phyloP scores from a whole-genome alignment of 1,139 yeast species.

The Hemisphaericaspora xylanilytica region DNA sequence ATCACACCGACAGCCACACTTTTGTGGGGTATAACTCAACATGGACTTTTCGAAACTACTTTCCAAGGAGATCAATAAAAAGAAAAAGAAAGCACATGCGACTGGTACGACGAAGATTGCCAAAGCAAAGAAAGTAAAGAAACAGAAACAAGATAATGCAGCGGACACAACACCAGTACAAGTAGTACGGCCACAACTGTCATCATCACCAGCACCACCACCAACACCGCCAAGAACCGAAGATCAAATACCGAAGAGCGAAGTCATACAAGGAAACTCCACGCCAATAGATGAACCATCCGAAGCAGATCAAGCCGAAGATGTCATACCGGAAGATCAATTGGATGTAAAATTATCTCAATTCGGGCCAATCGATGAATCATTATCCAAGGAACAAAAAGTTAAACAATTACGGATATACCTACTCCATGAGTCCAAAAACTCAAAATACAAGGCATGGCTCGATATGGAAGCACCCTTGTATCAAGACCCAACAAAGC shows the following conservation, averaged over 20 bases:
- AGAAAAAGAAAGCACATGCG: constrained; percentile 8
- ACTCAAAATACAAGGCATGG: constrained; percentile 15
- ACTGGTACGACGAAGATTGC: neutral
- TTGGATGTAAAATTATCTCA: constrained; percentile 13
- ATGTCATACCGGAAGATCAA: constrained; percentile 27
- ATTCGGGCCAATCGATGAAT: constrained; percentile 9
- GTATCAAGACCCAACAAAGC: constrained; percentile 8
- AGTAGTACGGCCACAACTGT: no score
- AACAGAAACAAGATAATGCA: constrained; percentile 13
- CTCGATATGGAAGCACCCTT: constrained; percentile 12
- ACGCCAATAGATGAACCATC: neutral
- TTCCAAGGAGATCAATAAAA: constrained; percentile 14
- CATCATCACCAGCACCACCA: neutral
- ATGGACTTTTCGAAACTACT: constrained; percentile 19
- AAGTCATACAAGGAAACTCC: no score
- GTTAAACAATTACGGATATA: constrained; percentile 11
- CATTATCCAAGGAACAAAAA: constrained; percentile 12
- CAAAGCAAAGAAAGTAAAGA: constrained; percentile 8
- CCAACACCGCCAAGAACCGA: neutral
- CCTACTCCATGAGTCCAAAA: constrained; percentile 11
- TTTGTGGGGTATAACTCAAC: constrained; percentile 1
- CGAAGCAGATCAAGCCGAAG: constrained; percentile 9
- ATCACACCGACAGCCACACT: no score
- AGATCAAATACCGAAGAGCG: neutral
- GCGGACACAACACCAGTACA: no score